A percentile compares a stretch with the other conserved stretches of the same genome.
phyloP scores from a whole-genome alignment of 768 basidiomycete genomes.

The Pleurotus sapidus region DNA sequence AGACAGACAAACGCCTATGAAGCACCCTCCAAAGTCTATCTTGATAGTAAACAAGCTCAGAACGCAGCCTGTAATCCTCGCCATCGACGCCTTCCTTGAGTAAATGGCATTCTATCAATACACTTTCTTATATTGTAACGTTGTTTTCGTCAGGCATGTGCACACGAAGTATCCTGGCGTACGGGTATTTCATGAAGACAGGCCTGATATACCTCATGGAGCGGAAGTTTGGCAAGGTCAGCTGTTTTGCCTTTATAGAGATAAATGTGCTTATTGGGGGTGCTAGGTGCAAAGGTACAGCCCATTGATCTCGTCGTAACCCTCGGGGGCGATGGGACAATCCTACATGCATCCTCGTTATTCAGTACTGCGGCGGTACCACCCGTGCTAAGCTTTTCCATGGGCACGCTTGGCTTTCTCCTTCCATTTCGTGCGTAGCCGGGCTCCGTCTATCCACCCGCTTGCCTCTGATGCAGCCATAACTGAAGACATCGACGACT shows the following conservation, averaged over 20 bases:
- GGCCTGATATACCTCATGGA: conserved; percentile 60
- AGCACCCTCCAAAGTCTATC: conserved; percentile 54
- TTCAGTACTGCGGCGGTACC: conserved; percentile 92
- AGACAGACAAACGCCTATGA: conserved; percentile 32
- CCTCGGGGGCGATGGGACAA: conserved; percentile 92
- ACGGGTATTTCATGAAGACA: conserved; percentile 64
- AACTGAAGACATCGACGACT: conserved; percentile 79
- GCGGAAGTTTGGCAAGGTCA: conserved; percentile 68
- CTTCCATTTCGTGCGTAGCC: conserved; percentile 82
- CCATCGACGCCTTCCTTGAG: conserved; percentile 73
- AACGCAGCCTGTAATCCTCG: conserved; percentile 72
- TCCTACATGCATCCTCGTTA: conserved; percentile 88
- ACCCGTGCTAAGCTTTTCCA: conserved; percentile 86
- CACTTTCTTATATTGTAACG: neutral
- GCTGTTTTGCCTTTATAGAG: conserved; percentile 12
- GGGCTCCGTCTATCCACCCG: neutral
- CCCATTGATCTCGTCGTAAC: conserved; percentile 87
- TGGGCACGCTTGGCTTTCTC: conserved; percentile 93
- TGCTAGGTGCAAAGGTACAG: conserved; percentile 44
- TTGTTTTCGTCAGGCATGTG: conserved; percentile 44
- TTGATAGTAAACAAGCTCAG: conserved; percentile 81
- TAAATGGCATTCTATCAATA: conserved; percentile 27
- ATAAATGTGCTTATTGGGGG: conserved; percentile 4
- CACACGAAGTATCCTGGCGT: conserved; percentile 55
- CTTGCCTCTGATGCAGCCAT: neutral